Conservation (phyloP, 1,284 basidiomycete genomes). For the Leucoagaricus sp. region DNA sequence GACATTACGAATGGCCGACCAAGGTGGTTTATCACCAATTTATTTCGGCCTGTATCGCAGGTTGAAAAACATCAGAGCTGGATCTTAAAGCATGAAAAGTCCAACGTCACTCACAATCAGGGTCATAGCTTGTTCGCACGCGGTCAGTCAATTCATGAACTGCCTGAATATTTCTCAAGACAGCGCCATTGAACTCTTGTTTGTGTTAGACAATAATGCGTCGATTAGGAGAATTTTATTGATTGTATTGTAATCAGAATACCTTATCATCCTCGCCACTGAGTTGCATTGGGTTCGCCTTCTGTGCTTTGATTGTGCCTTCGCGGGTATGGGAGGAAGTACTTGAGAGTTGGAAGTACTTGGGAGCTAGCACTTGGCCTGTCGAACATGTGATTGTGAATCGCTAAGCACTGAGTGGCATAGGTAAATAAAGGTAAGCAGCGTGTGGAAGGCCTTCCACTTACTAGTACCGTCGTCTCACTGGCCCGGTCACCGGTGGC, state of each 20-base stretch:
- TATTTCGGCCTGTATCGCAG: slow-evolving; percentile 75
- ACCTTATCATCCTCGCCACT: slow-evolving; percentile 97
- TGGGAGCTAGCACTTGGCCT: no score
- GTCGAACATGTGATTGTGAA: no score
- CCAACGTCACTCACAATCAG: slow-evolving; percentile 71
- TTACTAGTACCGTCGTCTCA: no score
- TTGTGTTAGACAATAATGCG: slow-evolving; percentile 56
- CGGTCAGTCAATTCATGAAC: slow-evolving; percentile 94
- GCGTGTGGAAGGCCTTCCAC: no score
- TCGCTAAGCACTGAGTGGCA: no score
- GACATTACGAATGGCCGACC: slow-evolving; percentile 96
- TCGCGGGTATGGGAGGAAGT: slow-evolving; percentile 36
- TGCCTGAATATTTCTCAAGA: slow-evolving; percentile 94
- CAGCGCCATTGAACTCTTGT: slow-evolving; percentile 91
- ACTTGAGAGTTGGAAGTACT: slow-evolving; percentile 10
- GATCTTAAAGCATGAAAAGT: slow-evolving; percentile 9
- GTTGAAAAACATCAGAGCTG: neutral
- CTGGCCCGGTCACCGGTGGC: no score
- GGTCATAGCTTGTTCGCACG: slow-evolving; percentile 94
- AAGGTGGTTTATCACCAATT: slow-evolving; percentile 95
- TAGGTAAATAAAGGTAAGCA: no score
- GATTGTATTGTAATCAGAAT: neutral
- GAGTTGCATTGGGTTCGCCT: slow-evolving; percentile 85
- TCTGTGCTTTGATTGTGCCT: slow-evolving; percentile 96
- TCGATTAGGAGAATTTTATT: slow-evolving; percentile 15